A percentile compares a stretch with the other conserved stretches of the same genome.
Evolutionary conservation across 2,329 filamentous ascomycete species (phyloP).

Genomic region (Aspergillus neoniger): DNA sequence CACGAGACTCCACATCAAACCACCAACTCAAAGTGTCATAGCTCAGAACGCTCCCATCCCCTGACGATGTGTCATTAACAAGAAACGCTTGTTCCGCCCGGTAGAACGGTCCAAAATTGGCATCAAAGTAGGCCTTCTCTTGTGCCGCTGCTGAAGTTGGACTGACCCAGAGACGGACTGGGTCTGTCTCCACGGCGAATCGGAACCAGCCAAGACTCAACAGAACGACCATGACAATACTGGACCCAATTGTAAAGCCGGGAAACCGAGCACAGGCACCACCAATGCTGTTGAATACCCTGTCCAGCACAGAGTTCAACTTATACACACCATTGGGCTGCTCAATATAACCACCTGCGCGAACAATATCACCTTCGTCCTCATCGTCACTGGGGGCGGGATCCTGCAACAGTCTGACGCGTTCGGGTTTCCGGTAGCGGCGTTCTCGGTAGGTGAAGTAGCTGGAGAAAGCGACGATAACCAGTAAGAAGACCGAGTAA

Average conservation of each 20-base stretch:
- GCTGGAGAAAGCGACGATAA: conserved; percentile 68
- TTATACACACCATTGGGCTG: conserved; percentile 76
- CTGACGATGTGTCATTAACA: conserved; percentile 75
- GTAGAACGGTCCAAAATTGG: conserved; percentile 93
- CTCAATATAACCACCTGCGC: conserved; percentile 75
- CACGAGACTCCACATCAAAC: conserved; percentile 82
- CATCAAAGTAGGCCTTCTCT: conserved; percentile 92
- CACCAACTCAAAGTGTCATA: conserved; percentile 92
- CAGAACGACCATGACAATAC: conserved; percentile 72
- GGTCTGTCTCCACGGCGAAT: conserved; percentile 88
- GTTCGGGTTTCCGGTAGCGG: conserved; percentile 72
- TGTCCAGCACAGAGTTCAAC: conserved; percentile 80
- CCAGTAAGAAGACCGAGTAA: conserved; percentile 73
- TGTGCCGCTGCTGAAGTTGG: conserved; percentile 85
- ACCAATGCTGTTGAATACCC: conserved; percentile 76
- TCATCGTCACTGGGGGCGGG: conserved; percentile 84
- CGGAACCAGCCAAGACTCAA: conserved; percentile 85
- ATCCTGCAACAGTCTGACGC: conserved; percentile 84
- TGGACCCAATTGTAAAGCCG: conserved; percentile 74
- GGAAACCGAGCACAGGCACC: conserved; percentile 81
- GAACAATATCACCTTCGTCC: conserved; percentile 82
- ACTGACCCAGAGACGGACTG: conserved; percentile 94
- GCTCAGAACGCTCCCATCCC: conserved; percentile 74
- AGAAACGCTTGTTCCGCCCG: conserved; percentile 90
- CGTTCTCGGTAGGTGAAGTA: conserved; percentile 76